A percentile compares a stretch with the other conserved stretches of the same genome.
phyloP scores from a whole-genome alignment of 2,329 filamentous ascomycete species.

The Colletotrichum paranaense region DNA sequence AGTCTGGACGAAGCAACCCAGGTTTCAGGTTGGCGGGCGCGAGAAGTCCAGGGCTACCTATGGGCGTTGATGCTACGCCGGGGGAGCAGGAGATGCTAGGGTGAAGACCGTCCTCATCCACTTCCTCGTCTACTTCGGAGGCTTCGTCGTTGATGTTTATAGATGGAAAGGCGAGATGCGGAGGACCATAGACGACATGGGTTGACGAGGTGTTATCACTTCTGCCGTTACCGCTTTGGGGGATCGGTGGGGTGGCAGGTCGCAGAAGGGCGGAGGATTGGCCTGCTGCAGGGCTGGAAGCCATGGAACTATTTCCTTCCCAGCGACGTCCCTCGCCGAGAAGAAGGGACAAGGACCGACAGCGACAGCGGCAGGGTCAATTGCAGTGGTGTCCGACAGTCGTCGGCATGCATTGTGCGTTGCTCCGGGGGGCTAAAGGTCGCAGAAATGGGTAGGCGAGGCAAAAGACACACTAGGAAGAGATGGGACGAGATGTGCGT shows the following conservation, averaged over 20 bases:
- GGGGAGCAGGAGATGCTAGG: neutral
- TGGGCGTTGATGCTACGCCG: slow-evolving; percentile 35
- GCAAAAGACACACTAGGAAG: slow-evolving; percentile 11
- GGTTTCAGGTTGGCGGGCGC: slow-evolving; percentile 9
- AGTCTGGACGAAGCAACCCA: slow-evolving; percentile 38
- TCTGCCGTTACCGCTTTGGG: slow-evolving; percentile 37
- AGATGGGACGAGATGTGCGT: slow-evolving; percentile 23
- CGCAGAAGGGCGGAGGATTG: slow-evolving; percentile 61
- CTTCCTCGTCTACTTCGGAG: neutral
- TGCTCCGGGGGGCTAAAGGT: neutral
- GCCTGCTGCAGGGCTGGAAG: slow-evolving; percentile 56
- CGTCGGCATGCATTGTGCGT: slow-evolving; percentile 19
- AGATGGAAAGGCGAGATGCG: slow-evolving; percentile 13
- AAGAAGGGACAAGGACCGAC: neutral
- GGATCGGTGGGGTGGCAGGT: slow-evolving; percentile 72
- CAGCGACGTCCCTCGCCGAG: slow-evolving; percentile 1
- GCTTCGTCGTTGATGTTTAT: slow-evolving; percentile 21
- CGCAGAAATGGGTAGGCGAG: neutral
- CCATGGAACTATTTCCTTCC: slow-evolving; percentile 56
- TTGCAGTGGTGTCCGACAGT: slow-evolving; percentile 11
- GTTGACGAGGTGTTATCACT: slow-evolving; percentile 17
- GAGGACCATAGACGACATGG: slow-evolving; percentile 20
- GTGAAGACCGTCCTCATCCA: neutral
- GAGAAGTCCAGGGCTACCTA: slow-evolving; percentile 27
- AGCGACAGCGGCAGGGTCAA: slow-evolving; percentile 15